Conservation (phyloP, 495 filamentous ascomycete species). For the Evernia prunastri region DNA sequence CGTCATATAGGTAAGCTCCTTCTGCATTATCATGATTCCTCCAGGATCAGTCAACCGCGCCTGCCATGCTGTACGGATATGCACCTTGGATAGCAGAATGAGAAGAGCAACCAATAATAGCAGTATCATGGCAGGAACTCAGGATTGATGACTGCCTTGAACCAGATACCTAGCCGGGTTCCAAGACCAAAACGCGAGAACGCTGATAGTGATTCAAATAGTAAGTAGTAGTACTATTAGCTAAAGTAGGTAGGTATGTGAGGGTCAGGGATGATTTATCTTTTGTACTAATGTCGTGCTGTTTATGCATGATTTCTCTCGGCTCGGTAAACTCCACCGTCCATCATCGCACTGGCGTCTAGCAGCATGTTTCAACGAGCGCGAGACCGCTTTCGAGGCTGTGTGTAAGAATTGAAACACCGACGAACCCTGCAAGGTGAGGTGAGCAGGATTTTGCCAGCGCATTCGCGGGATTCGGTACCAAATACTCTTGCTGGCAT, state of each 20-base stretch:
- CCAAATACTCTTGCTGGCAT: background rate
- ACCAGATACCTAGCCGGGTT: background rate
- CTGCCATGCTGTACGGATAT: background rate
- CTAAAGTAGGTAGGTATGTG: no score
- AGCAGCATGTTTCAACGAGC: background rate
- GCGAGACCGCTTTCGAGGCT: constrained; percentile 13
- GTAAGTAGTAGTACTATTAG: no score
- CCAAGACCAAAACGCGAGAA: background rate
- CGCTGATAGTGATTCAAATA: background rate
- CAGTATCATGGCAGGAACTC: no score
- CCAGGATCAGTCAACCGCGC: background rate
- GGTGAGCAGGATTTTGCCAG: background rate
- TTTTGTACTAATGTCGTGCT: background rate
- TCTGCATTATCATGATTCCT: background rate
- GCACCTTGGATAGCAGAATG: background rate
- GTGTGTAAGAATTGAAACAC: background rate
- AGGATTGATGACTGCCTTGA: background rate
- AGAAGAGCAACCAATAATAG: background rate
- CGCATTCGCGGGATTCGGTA: background rate
- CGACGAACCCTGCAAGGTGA: background rate
- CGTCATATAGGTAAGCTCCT: background rate
- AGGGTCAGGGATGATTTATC: no score
- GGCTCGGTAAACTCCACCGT: background rate
- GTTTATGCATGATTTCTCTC: background rate
- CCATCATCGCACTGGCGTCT: background rate